These are phyloP conservation scores for Austroboletus novae-zelandiae DNA, from an alignment of 1,284 basidiomycete genomes.

Conservation along the genomic window DNA sequence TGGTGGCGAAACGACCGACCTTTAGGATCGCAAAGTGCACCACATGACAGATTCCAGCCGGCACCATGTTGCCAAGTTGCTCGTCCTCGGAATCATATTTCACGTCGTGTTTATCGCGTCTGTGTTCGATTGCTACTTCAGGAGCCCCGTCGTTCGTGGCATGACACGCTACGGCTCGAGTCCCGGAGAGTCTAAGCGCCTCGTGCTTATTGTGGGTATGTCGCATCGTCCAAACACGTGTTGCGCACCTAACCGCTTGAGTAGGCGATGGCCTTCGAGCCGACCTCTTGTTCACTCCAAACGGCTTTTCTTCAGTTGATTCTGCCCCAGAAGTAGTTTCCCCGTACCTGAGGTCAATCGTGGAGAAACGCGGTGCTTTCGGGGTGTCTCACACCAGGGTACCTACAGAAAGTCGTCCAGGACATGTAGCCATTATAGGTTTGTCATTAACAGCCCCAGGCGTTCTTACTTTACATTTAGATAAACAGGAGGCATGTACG, in stretches of 20 bases:
- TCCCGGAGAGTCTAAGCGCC: conserved; percentile 59
- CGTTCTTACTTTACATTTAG: conserved; percentile 7
- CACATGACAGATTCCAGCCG: conserved; percentile 17
- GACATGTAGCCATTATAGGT: conserved; percentile 89
- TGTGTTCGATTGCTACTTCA: conserved; percentile 91
- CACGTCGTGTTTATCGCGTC: conserved; percentile 72
- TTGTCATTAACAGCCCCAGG: conserved; percentile 14
- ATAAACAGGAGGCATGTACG: conserved; percentile 78
- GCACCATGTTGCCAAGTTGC: conserved; percentile 36
- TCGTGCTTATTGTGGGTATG: conserved; percentile 80
- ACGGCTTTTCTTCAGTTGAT: conserved; percentile 55
- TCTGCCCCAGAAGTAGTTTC: conserved; percentile 66
- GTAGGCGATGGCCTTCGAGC: conserved; percentile 82
- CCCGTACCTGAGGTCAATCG: conserved; percentile 70
- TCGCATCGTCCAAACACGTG: conserved; percentile 1
- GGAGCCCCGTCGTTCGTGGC: conserved; percentile 73
- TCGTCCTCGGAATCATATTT: conserved; percentile 69
- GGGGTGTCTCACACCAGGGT: conserved; percentile 87
- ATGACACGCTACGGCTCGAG: conserved; percentile 56
- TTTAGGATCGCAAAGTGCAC: not conserved
- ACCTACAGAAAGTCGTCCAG: conserved; percentile 87
- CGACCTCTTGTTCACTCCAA: conserved; percentile 72
- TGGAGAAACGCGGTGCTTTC: conserved; percentile 69
- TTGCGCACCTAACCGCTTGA: not conserved
- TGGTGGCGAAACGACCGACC: not conserved